These are phyloP conservation scores for Larix kaempferi DNA, from an alignment of 75 land plant genomes.

Conservation along the genomic window DNA sequence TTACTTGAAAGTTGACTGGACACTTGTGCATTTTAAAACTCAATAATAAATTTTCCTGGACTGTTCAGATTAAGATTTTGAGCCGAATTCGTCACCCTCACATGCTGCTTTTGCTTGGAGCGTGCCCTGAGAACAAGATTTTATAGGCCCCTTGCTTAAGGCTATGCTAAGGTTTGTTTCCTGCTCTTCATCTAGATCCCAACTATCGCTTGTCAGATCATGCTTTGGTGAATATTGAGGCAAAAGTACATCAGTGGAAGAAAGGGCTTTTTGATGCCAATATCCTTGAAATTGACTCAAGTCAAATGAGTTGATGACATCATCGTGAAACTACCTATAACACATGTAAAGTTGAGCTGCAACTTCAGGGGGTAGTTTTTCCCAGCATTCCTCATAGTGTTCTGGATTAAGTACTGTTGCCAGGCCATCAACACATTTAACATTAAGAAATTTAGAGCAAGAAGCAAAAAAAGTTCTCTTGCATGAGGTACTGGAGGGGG, in stretches of 20 bases:
- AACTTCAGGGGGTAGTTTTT: constrained; percentile 14
- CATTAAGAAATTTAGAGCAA: constrained; percentile 77
- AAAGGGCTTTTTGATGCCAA: constrained; percentile 63
- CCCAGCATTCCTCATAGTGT: constrained; percentile 55
- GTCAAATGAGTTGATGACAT: constrained; percentile 71
- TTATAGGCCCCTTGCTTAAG: constrained; percentile 30
- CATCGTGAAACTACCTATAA: constrained; percentile 63
- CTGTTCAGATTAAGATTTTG: constrained; percentile 35
- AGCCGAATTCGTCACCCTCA: constrained; percentile 42
- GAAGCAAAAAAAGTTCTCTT: constrained; percentile 86
- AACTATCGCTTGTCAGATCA: constrained; percentile 18
- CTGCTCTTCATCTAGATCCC: constrained; percentile 22
- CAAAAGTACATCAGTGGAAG: constrained; percentile 19
- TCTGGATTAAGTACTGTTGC: constrained; percentile 73
- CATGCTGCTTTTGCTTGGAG: constrained; percentile 41
- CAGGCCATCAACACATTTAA: constrained; percentile 91
- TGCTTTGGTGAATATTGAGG: constrained; percentile 8
- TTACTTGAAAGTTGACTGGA: no score
- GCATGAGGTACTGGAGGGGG: constrained; percentile 62
- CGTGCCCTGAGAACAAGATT: constrained; percentile 33
- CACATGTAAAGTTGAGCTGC: constrained; percentile 55
- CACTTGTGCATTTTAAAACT: no score
- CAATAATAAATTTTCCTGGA: no score
- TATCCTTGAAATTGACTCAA: constrained; percentile 74
- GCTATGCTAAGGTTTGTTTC: constrained; percentile 17